These are phyloP conservation scores for Populus alba DNA, from an alignment of 345 rosid genomes.

Conservation along the genomic window DNA sequence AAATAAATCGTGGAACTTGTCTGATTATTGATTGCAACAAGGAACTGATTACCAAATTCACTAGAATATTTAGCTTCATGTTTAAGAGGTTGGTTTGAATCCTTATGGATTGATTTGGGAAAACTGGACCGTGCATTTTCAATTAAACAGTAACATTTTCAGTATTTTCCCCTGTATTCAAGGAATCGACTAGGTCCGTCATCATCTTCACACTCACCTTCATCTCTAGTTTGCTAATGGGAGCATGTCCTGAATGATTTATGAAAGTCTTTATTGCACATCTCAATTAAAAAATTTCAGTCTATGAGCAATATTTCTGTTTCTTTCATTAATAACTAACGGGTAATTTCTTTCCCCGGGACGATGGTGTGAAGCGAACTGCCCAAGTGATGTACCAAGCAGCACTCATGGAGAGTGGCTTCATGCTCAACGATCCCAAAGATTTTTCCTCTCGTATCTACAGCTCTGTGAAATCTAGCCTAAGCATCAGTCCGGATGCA, in stretches of 20 bases:
- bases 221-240: not conserved
- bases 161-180: too few species aligned
- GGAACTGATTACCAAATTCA: too few species aligned
- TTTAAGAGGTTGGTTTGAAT: too few species aligned
- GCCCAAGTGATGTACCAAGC: conserved; percentile 92
- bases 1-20: not conserved
- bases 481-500: conserved; percentile 73
- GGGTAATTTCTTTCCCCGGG: conserved; percentile 41
- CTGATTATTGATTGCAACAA: too few species aligned
- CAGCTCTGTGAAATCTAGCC: conserved; percentile 67
- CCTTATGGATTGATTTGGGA: too few species aligned
- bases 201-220: not conserved
- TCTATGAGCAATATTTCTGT: not conserved
- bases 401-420: conserved; percentile 95
- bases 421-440: conserved; percentile 67
- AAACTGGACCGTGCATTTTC: too few species aligned
- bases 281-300: not conserved
- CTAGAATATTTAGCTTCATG: too few species aligned
- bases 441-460: conserved; percentile 84
- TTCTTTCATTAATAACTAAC: not conserved
- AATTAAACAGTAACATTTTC: too few species aligned
- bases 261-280: not conserved
- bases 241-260: not conserved
- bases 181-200: not conserved
- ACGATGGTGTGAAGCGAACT: conserved; percentile 64